Evolutionary conservation across 2,329 filamentous ascomycete species (phyloP).

Genomic region (Calycina herbarum): DNA sequence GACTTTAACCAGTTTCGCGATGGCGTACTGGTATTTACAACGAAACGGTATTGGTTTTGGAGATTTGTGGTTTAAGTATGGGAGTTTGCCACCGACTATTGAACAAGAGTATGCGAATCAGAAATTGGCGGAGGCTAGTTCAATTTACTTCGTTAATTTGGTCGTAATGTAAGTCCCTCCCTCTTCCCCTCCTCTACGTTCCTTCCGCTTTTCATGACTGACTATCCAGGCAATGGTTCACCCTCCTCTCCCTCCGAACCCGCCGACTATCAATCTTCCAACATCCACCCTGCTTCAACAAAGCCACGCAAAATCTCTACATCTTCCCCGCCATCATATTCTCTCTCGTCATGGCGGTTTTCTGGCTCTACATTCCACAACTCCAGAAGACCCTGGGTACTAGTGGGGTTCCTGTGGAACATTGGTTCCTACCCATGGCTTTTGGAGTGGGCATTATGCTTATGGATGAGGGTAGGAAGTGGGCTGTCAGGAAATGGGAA

Average conservation of each 20-base stretch:
- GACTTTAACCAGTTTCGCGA: conserved; percentile 59
- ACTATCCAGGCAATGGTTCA: conserved; percentile 64
- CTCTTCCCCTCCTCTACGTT: not conserved
- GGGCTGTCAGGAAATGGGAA: conserved; percentile 58
- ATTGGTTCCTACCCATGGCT: conserved; percentile 75
- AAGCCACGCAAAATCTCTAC: conserved; percentile 63
- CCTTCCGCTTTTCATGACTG: too few species aligned
- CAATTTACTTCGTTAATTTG: conserved; percentile 76
- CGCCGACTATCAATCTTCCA: conserved; percentile 68
- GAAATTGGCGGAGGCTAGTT: conserved; percentile 42
- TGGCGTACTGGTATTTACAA: conserved; percentile 67
- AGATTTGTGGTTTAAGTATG: conserved; percentile 68
- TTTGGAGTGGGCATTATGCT: conserved; percentile 67
- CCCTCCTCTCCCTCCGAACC: conserved; percentile 67
- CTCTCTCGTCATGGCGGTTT: conserved; percentile 65
- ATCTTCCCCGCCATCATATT: conserved; percentile 72
- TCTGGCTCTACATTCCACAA: conserved; percentile 68
- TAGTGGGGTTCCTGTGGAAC: conserved; percentile 63
- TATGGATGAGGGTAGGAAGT: conserved; percentile 68
- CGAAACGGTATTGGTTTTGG: conserved; percentile 64
- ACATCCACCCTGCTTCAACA: conserved; percentile 68
- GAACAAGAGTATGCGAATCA: conserved; percentile 57
- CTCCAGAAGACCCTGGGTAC: conserved; percentile 64
- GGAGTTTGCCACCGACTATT: conserved; percentile 45
- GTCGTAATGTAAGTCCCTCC: conserved; percentile 65